Percentiles rank a stretch among this genome's conserved stretches.
Evolutionary conservation across 805 yeast species (phyloP).

Genomic region (Saturnispora galanensis): DNA sequence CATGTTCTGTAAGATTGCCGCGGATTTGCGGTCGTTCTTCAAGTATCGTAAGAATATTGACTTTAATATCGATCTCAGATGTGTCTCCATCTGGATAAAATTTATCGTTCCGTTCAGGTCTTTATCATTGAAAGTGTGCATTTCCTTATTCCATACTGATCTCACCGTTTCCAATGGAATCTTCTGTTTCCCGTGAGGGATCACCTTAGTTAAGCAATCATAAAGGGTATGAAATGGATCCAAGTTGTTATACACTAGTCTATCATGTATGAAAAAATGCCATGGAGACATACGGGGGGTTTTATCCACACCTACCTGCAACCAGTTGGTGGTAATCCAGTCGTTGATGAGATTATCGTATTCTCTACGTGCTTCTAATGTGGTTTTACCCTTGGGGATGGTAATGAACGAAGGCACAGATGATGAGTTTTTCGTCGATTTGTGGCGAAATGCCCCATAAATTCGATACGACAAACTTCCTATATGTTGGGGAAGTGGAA

Average conservation of each 20-base stretch:
- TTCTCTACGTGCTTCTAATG: constrained; percentile 15
- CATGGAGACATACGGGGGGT: constrained; percentile 11
- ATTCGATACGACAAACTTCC: background rate
- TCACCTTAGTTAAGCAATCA: constrained; percentile 3
- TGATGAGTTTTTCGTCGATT: background rate
- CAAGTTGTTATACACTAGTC: constrained; percentile 14
- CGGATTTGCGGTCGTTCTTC: constrained; percentile 4
- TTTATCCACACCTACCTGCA: too few relatives aligned
- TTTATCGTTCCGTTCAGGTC: background rate
- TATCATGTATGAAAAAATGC: constrained; percentile 23
- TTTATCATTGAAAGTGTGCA: constrained; percentile 6
- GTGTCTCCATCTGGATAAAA: constrained; percentile 5
- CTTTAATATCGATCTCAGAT: constrained; percentile 15
- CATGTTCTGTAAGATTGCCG: constrained; percentile 4
- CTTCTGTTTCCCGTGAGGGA: constrained; percentile 3
- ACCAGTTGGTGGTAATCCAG: constrained; percentile 11
- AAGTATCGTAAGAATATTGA: constrained; percentile 16
- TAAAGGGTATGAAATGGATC: constrained; percentile 15
- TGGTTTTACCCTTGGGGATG: constrained; percentile 7
- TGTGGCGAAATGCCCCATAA: background rate
- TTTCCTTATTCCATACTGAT: constrained; percentile 15
- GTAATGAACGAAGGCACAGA: background rate
- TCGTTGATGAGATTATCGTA: constrained; percentile 19
- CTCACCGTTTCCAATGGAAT: background rate
- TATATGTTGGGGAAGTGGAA: too few relatives aligned